phyloP scores from a whole-genome alignment of 441 rosid genomes.

The Pelargonium cotyledonis region DNA sequence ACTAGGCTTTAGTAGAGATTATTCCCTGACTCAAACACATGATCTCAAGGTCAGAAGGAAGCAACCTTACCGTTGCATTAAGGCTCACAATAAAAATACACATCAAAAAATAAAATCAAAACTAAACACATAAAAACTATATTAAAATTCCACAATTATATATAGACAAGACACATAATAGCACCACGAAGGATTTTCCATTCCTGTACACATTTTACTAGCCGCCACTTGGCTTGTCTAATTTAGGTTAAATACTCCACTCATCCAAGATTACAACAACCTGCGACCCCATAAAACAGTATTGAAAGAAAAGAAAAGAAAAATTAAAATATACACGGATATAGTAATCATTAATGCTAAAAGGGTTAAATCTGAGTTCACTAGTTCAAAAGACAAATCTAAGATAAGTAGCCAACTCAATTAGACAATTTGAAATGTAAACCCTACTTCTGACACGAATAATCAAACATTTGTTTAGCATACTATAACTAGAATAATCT shows the following conservation, averaged over 20 bases:
- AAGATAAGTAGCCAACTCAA: background rate
- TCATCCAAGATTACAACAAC: background rate
- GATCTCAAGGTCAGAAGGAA: too few species aligned
- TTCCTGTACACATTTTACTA: conserved; percentile 2
- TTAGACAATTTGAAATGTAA: background rate
- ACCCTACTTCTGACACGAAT: too few species aligned
- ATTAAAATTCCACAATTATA: background rate
- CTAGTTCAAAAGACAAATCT: background rate
- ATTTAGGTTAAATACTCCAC: background rate
- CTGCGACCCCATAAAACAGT: background rate
- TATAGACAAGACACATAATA: background rate
- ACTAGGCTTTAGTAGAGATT: too few species aligned
- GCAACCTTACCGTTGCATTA: too few species aligned
- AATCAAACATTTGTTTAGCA: too few species aligned
- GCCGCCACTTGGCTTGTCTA: conserved; percentile 1
- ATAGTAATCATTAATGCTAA: background rate
- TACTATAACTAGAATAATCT: too few species aligned
- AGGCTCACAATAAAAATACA: too few species aligned
- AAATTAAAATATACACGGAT: background rate
- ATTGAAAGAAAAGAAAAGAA: too few species aligned
- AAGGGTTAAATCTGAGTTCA: background rate
- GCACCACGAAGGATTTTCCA: background rate
- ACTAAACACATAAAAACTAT: background rate
- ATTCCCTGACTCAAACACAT: too few species aligned
- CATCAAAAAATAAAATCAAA: too few species aligned